Base-by-base conservation (phyloP, 148 eudicot genomes). In the Fagopyrum tataricum region DNA sequence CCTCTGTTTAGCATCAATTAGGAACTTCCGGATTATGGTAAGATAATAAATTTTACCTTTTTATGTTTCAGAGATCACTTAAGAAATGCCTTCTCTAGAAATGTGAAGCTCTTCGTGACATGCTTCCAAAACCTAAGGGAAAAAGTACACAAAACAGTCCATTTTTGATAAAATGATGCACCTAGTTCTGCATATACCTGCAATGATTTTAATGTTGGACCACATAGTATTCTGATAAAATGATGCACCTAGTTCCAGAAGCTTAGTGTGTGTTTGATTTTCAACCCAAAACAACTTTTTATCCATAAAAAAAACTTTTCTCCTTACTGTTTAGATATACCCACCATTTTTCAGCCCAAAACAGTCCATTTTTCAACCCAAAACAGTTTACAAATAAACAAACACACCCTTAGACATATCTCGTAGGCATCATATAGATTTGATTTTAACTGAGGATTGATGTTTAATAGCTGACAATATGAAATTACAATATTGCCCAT, bases 211-310 rank as follows among this genome's bases (percentile, higher is more conserved):
- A 2, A 59, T 24, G 39, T 23, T 23, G 66, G 20, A 21, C n/a
- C 20, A 59, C 24, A 24, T 21, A 59, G 66, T 24, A 59, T 10
- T 11, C 3, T 24, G 0, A 59, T 23, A 24, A 4, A 59, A 9
- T 55, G 26, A 55, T 55, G 61, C 20, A n/a, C 66, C 66, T 59
- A 8, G n/a, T n/a, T n/a, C n/a, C n/a, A n/a, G 62, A 61, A 40
- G 41, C 67, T 24, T 55, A 55, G 24, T 31, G 37, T 31, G 2
- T 31, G 37, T 31, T 31, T 31, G 37, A 31, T 31, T 31, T 31
- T 31, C 37, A 31, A 31, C 1, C 37, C 37, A 2, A 31, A 31
- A 31, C 37, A 31, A 31, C 37, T 31, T 31, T 2, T 31, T 31
- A 31, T 31, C 37, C 37, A 31, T 31, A 31, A 3, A 31, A 3